Percentiles rank a stretch among this genome's conserved stretches.
These are phyloP conservation scores for Daedaleopsis nitida DNA, from an alignment of 768 basidiomycete species.

Conservation along the genomic window DNA sequence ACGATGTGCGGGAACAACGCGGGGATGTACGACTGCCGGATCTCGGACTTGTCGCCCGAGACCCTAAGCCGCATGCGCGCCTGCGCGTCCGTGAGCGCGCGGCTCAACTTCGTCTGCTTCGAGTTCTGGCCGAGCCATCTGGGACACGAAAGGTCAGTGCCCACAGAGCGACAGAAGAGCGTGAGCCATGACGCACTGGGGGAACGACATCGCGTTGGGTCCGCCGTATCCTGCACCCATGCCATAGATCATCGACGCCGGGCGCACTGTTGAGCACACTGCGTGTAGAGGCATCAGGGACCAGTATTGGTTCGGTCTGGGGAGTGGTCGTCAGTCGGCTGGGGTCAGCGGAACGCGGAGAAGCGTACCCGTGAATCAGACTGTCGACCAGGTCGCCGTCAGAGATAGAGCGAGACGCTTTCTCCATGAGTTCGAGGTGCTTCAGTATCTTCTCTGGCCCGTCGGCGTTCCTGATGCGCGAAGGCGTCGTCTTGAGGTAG, in stretches of 20 bases:
- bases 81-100: conserved; percentile 88
- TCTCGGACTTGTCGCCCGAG: conserved; percentile 87
- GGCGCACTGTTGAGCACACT: conserved; percentile 84
- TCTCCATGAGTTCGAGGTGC: conserved; percentile 78
- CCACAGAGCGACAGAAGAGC: background rate
- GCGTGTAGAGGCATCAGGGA: conserved; percentile 92
- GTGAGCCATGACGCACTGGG: conserved; percentile 58
- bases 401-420: conserved; percentile 90
- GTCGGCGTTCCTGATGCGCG: conserved; percentile 53
- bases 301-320: conserved; percentile 94
- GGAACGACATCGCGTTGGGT: conserved; percentile 73
- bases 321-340: background rate
- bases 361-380: conserved; percentile 85
- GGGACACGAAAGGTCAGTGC: background rate
- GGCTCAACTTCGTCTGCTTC: conserved; percentile 78
- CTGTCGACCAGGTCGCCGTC: conserved; percentile 93
- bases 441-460: conserved; percentile 71
- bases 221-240: conserved; percentile 65
- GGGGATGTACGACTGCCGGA: conserved; percentile 90
- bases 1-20: conserved; percentile 83
- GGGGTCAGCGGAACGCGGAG: background rate
- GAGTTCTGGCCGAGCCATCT: conserved; percentile 99
- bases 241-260: conserved; percentile 85
- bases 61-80: conserved; percentile 94
- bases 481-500: conserved; percentile 84